phyloP scores from a whole-genome alignment of 1,139 yeast species.

The Suhomyces kunorum region DNA sequence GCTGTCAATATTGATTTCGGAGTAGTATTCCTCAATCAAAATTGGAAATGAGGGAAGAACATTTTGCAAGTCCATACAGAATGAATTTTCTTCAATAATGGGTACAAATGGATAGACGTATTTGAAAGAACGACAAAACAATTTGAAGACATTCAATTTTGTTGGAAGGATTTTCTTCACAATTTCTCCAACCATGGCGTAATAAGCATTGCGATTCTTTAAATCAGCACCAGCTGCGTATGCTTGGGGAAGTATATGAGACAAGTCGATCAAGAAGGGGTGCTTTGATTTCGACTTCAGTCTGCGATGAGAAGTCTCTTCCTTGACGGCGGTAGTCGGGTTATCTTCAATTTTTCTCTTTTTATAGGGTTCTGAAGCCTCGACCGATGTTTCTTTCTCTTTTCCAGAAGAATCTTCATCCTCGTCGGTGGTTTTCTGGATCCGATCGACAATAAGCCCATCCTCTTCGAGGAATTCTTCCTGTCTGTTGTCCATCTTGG shows the following conservation, averaged over 20 bases:
- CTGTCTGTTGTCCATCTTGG: constrained; percentile 13
- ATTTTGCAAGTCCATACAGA: constrained; percentile 29
- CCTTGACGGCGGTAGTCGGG: background rate
- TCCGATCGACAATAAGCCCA: constrained; percentile 22
- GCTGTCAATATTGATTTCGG: constrained; percentile 27
- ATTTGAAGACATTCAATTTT: constrained; percentile 28
- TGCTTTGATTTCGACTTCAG: background rate
- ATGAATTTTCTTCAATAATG: constrained; percentile 34
- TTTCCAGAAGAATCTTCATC: constrained; percentile 17
- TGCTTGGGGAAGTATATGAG: constrained; percentile 24
- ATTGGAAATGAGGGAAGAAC: constrained; percentile 33
- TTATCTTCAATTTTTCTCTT: background rate
- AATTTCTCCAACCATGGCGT: constrained; percentile 31
- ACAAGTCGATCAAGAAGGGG: constrained; percentile 4
- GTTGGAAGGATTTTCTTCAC: constrained; percentile 36
- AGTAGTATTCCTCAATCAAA: constrained; percentile 21
- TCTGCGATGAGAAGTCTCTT: background rate
- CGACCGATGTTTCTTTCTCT: constrained; percentile 13
- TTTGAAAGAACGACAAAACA: constrained; percentile 41
- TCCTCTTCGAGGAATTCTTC: constrained; percentile 23
- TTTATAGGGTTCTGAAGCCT: background rate
- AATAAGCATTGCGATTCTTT: constrained; percentile 28
- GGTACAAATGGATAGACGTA: constrained; percentile 45
- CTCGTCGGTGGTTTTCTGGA: constrained; percentile 16
- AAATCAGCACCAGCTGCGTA: constrained; percentile 22